Base-by-base conservation (phyloP, 768 basidiomycete genomes). In the Tephrocybe sp. region DNA sequence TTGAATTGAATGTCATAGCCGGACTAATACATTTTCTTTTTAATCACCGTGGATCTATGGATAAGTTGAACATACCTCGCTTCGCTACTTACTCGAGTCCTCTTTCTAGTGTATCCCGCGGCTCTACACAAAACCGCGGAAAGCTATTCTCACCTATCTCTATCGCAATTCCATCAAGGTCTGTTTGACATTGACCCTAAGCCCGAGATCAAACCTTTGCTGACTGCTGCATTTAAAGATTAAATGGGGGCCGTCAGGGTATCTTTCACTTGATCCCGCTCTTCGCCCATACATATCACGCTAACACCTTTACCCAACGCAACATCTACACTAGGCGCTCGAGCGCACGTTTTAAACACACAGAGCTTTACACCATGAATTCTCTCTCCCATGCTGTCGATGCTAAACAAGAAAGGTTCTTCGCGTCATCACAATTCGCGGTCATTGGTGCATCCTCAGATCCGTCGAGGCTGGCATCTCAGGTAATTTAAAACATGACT, bases 361-460 rank as follows among this genome's bases (percentile, higher is more conserved):
- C n/a, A 26, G 4, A 26, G 4, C 26, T 4, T 19, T 19, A 10
- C 39, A 23, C 23, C 34, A 57, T 56, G 52, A 30, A 30, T 13
- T 41, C 43, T 23, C 40, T 45, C 11, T 41, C 54, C 17, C 12
- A 39, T 17, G 39, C 40, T 36, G 22, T 20, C 35, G 31, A 46
- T 36, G 30, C 44, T 17, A 59, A 59, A 20, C 51, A 59, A 34
- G 54, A 59, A 42, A 53, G 44, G 36, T 60, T 62, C 34, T 52
- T 61, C 31, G 35, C 58, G 2, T 57, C 56, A 6, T 48, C 55
- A 32, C 55, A 57, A 4, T 62, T 60, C 38, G 60, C 60, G 8
- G 60, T 60, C 23, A 54, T 58, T 31, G 60, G 60, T 17, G 59
- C 50, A 19, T 60, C 56, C 10, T 52, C 53, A 30, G 55, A 59